Evolutionary conservation across 2,329 filamentous ascomycete genomes (phyloP), one percentile per base, ranked within the genome.

Genomic region (Ceratocystis diversiconidia): DNA sequence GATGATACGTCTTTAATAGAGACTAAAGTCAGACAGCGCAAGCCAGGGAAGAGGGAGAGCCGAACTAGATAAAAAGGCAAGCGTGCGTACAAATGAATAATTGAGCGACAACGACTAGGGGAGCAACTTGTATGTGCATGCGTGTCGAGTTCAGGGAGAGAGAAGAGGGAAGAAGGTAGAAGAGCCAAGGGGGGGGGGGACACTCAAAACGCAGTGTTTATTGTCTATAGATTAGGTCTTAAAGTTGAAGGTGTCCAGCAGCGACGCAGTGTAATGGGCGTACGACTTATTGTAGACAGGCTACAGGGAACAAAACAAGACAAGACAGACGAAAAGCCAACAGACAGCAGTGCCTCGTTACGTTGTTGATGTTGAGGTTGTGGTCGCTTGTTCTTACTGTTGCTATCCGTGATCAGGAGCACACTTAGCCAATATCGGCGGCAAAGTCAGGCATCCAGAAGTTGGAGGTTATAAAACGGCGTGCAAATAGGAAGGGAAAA

Each of bases 1-100:
- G 52, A 59, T 59, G 52, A 59, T 30, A 59, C 28, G 52, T 59
- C 52, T 59, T 59, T 59, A 59, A 32, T 59, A 32, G n/a, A n/a
- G 52, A 25, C 28, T 30, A 59, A 59, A 15, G 46, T n/a, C 17
- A 22, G 22, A 50, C 6, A n/a, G 46, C 10, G 10, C 46, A 50
- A 50, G 46, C 17, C n/a, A 36, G 36, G 52, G 52, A 59, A 28
- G 25, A 52, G 48, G 25, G 19, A 52, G 19, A 48, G 44, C 5
- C 15, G 7, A 19, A 17, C 5, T n/a, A 48, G 19, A 48, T n/a
- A 48, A 48, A 48, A 22, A 52, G 48, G 48, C n/a, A 41, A 12
- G 10, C 10, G 36, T 41, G 36, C 36, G 36, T 41, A 41, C 36
- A 41, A 8, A 41, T 41, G 36, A 12, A 41, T 41, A 12, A 41